phyloP scores from a whole-genome alignment of 2,329 filamentous ascomycete genomes.

The Cercospora berteroae region DNA sequence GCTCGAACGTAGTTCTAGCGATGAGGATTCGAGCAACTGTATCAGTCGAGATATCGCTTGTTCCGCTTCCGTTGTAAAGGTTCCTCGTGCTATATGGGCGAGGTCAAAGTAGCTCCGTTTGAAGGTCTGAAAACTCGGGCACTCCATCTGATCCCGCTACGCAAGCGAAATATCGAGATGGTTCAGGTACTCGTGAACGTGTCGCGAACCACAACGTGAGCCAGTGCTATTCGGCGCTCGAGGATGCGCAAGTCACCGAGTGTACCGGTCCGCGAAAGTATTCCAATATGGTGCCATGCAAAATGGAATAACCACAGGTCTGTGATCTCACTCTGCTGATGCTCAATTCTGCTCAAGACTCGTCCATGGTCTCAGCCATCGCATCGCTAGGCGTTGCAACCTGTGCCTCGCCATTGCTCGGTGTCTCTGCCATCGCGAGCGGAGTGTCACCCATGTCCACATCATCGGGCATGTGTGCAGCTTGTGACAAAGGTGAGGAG shows the following conservation, averaged over 20 bases:
- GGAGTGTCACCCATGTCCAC: constrained; percentile 32
- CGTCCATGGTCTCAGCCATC: constrained; percentile 29
- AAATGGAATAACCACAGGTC: neutral
- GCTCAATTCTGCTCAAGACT: constrained; percentile 17
- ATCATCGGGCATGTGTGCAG: constrained; percentile 28
- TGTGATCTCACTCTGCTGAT: neutral
- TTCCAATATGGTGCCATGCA: neutral
- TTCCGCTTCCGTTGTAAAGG: neutral
- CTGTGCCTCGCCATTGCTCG: constrained; percentile 25
- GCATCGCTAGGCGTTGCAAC: constrained; percentile 23
- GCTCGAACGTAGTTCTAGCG: neutral
- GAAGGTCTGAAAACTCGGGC: neutral
- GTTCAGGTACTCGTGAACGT: neutral
- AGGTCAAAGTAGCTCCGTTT: neutral
- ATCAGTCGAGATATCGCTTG: neutral
- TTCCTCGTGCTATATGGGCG: neutral
- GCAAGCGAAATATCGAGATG: neutral
- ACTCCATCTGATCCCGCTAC: neutral
- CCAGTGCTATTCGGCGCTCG: neutral
- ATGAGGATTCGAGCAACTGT: neutral
- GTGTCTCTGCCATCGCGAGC: constrained; percentile 12
- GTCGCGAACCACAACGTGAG: neutral
- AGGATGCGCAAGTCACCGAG: neutral
- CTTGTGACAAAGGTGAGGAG: constrained; percentile 26
- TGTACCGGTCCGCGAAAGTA: neutral